Base-by-base conservation (phyloP, 192 early-diverging fungal genomes). In the Cladochytrium replicatum region DNA sequence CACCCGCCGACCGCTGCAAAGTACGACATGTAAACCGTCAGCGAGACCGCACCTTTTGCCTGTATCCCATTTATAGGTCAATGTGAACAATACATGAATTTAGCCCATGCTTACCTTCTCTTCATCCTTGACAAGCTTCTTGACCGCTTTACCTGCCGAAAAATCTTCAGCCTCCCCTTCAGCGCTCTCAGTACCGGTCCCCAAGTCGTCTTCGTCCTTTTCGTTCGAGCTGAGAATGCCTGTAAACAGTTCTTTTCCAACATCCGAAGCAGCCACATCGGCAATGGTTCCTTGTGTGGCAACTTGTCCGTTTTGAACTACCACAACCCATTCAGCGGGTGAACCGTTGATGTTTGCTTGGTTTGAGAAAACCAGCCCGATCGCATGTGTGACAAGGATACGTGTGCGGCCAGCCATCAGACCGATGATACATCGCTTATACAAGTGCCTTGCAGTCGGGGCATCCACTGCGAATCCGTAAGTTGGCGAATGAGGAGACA, bases 391-490 rank as follows among this genome's bases (percentile, higher is more conserved):
- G 2, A 91, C 93, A 40, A 95, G 63, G n/a, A 95, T 64, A 6
- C 80, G 63, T 0, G 92, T 95, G 4, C 86, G 67, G 28, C 80
- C 71, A 2, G 55, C 43, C 70, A 87, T 78, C 46, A 91, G 67
- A 17, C 80, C 80, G 9, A 67, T 58, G 46, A 91, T 52, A 46
- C 86, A 87, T 32, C 75, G 52, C 17, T 73, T 66, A 28, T 84
- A 78, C 13, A 96, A 63, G 48, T 87, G 84, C 50, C 83, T 85
- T n/a, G 81, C 88, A 0, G 91, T 94, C 43, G 89, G 88, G 2
- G 88, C 80, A 59, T 97, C 93, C 0, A 94, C 91, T 3, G 93
- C 93, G n/a, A n/a, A n/a, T n/a, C n/a, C n/a, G n/a, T n/a, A n/a
- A n/a, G n/a, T n/a, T n/a, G n/a, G n/a, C n/a, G n/a, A n/a, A n/a